A percentile compares a stretch with the other conserved stretches of the same genome.
These are phyloP conservation scores for Cichorium intybus DNA, from an alignment of 140 eudicot species.

Conservation along the genomic window DNA sequence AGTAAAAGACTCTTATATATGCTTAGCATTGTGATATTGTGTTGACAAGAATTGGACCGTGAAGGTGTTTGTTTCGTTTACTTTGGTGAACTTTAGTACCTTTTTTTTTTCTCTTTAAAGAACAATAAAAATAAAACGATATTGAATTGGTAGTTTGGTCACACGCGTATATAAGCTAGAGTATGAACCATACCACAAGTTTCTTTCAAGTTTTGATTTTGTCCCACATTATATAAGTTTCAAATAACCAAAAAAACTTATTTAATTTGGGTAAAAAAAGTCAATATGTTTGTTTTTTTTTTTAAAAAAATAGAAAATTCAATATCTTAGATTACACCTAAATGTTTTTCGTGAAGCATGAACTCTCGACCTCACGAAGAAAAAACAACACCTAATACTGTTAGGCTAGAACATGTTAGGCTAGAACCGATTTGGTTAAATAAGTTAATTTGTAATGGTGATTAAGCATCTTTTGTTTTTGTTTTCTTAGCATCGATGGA, in stretches of 20 bases:
- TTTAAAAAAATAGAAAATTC: too few species aligned
- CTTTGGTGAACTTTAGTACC: not conserved
- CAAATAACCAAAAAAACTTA: not conserved
- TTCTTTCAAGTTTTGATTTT: slow-evolving; percentile 6
- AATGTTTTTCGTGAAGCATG: too few species aligned
- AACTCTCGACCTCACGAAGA: too few species aligned
- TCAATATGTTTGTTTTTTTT: too few species aligned
- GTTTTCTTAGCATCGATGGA: slow-evolving; percentile 88
- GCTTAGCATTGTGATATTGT: too few species aligned
- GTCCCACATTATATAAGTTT: not conserved
- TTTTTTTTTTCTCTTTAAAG: not conserved
- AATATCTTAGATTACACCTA: too few species aligned
- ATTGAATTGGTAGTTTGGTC: slow-evolving; percentile 68
- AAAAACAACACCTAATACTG: too few species aligned
- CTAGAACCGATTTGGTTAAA: too few species aligned
- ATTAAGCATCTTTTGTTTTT: not conserved
- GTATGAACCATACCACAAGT: slow-evolving; percentile 66
- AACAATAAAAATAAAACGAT: not conserved
- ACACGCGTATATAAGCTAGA: slow-evolving; percentile 72
- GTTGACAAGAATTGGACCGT: slow-evolving; percentile 82
- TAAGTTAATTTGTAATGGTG: too few species aligned
- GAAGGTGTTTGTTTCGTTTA: slow-evolving; percentile 45
- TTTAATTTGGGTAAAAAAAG: too few species aligned
- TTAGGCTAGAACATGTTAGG: too few species aligned
- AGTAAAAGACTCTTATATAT: too few species aligned